These are phyloP conservation scores for Jatropha multifida DNA, from an alignment of 441 rosid species.

Conservation along the genomic window DNA sequence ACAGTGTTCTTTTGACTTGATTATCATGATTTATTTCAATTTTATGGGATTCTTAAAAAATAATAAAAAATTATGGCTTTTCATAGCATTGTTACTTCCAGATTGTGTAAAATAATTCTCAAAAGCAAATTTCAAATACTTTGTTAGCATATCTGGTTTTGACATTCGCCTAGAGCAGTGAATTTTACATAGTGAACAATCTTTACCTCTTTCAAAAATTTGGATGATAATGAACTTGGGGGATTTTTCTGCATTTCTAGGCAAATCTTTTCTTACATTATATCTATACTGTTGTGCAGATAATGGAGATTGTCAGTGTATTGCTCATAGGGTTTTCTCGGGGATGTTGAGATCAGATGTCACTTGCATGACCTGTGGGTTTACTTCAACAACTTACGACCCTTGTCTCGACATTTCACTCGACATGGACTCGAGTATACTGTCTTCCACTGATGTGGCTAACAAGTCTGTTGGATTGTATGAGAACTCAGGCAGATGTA, in stretches of 20 bases:
- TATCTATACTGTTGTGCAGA: conserved; percentile 44
- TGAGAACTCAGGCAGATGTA: conserved; percentile 40
- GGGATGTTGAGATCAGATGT: conserved; percentile 88
- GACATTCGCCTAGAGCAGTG: neutral
- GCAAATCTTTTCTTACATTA: conserved; percentile 18
- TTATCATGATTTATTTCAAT: conserved; percentile 3
- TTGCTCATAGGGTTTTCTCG: conserved; percentile 83
- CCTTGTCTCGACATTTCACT: conserved; percentile 89
- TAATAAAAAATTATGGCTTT: too few species aligned
- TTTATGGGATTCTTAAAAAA: conserved; percentile 1
- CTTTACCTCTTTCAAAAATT: neutral
- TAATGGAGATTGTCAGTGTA: conserved; percentile 75
- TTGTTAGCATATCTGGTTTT: neutral
- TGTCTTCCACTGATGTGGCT: conserved; percentile 31
- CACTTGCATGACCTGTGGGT: conserved; percentile 75
- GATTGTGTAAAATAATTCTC: conserved; percentile 4
- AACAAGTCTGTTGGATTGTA: conserved; percentile 44
- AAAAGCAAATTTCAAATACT: conserved; percentile 8
- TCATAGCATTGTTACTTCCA: neutral
- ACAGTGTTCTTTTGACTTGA: conserved; percentile 15
- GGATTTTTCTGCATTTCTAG: neutral
- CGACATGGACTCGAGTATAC: conserved; percentile 48
- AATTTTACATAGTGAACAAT: neutral
- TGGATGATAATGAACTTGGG: neutral
- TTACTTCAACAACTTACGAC: conserved; percentile 78